Percentiles rank a stretch among this genome's conserved stretches.
Evolutionary conservation across 2,329 filamentous ascomycete genomes (phyloP).

Genomic region (Fusarium newnesense): DNA sequence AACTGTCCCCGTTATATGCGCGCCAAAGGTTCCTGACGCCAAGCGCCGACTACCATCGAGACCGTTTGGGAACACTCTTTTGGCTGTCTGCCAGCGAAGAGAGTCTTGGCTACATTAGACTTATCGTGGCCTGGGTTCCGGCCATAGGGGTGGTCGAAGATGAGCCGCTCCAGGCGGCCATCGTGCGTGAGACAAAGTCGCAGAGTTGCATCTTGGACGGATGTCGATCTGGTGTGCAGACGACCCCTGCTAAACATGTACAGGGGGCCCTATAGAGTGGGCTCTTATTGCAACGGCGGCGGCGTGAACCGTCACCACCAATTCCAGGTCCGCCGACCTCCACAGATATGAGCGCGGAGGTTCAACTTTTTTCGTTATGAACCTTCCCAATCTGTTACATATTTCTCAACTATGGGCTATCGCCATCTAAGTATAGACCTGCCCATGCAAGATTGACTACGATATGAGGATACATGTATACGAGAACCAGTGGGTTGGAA

Average conservation of each 20-base stretch:
- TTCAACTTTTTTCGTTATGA: constrained; percentile 5
- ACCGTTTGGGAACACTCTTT: constrained; percentile 1
- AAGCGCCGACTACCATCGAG: constrained; percentile 17
- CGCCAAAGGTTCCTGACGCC: constrained; percentile 29
- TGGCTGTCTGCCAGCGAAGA: constrained; percentile 5
- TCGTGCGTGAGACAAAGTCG: background rate
- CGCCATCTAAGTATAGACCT: constrained; percentile 29
- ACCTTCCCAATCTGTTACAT: constrained; percentile 13
- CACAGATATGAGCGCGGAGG: constrained; percentile 11
- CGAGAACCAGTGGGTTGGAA: constrained; percentile 35
- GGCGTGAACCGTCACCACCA: constrained; percentile 22
- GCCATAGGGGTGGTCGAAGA: background rate
- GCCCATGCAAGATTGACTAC: constrained; percentile 27
- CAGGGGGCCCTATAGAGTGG: constrained; percentile 28
- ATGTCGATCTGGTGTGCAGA: constrained; percentile 30
- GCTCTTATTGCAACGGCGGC: constrained; percentile 30
- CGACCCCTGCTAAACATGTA: constrained; percentile 15
- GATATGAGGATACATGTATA: constrained; percentile 37
- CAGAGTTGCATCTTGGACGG: constrained; percentile 9
- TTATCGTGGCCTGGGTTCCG: background rate
- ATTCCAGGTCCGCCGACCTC: constrained; percentile 4
- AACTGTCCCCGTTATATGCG: constrained; percentile 15
- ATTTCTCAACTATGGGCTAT: constrained; percentile 4
- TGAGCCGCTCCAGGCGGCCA: constrained; percentile 1
- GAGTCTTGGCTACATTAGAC: constrained; percentile 10